Conservation (phyloP, 805 yeast genomes). For the Lachancea fermentati region DNA sequence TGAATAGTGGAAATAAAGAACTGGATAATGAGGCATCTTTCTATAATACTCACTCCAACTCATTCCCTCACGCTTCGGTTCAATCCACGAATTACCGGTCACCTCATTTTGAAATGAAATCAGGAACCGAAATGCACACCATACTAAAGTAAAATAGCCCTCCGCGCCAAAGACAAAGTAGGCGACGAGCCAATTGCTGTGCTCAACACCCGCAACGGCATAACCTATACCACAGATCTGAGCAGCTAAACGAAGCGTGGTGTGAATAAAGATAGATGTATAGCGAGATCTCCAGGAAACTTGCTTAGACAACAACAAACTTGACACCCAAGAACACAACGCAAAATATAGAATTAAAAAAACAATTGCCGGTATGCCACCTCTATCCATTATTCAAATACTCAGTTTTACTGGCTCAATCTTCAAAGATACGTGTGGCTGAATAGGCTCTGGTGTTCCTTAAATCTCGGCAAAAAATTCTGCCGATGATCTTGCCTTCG, state of each 20-base stretch:
- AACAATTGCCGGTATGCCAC: conserved; percentile 5
- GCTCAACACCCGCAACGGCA: conserved; percentile 7
- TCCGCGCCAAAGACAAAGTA: conserved; percentile 9
- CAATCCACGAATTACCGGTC: conserved; percentile 3
- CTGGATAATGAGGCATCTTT: background rate
- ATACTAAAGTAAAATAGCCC: conserved; percentile 6
- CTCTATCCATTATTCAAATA: background rate
- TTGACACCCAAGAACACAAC: conserved; percentile 1
- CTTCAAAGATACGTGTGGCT: too few relatives aligned
- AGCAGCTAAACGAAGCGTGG: conserved; percentile 3
- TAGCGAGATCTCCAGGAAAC: conserved; percentile 3
- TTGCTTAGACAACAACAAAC: background rate
- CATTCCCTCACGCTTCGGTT: background rate
- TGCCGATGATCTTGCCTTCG: too few relatives aligned
- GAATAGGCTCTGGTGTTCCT: too few relatives aligned
- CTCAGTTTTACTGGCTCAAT: too few relatives aligned
- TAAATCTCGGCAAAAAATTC: too few relatives aligned
- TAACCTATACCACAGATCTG: conserved; percentile 9
- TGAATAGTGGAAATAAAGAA: background rate
- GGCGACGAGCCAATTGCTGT: conserved; percentile 8
- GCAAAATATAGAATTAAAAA: background rate
- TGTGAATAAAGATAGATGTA: conserved; percentile 1
- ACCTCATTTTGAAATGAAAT: conserved; percentile 1
- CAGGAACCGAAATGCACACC: conserved; percentile 2
- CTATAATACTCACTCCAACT: background rate